Evolutionary conservation across 352 stramenopile species (phyloP).

Genomic region (Pythium chondricola): DNA sequence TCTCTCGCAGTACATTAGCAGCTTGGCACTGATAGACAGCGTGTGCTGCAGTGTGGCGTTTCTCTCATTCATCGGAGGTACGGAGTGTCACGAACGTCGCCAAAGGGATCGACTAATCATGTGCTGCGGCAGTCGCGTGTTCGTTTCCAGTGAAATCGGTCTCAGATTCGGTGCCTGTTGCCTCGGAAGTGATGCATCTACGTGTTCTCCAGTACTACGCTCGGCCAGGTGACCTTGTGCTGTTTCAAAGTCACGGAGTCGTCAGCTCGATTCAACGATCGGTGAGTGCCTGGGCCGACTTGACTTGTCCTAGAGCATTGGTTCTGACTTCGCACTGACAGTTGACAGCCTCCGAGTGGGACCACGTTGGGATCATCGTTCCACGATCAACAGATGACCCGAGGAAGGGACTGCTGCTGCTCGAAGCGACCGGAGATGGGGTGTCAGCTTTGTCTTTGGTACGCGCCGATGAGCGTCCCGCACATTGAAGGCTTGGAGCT

Average conservation of each 20-base stretch:
- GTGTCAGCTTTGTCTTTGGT: constrained; percentile 51
- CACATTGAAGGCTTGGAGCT: no score
- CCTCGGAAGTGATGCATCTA: constrained; percentile 52
- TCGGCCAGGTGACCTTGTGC: constrained; percentile 38
- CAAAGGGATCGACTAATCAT: no score
- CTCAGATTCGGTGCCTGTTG: no score
- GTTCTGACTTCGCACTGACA: no score
- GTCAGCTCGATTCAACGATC: constrained; percentile 44
- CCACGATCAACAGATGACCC: constrained; percentile 9
- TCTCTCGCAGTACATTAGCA: constrained; percentile 46
- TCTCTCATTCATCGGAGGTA: constrained; percentile 57
- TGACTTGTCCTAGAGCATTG: no score
- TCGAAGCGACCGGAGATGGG: constrained; percentile 59
- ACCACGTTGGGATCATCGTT: constrained; percentile 54
- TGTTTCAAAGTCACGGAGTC: constrained; percentile 48
- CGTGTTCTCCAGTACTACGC: constrained; percentile 54
- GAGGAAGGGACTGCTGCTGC: constrained; percentile 28
- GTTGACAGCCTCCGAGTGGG: constrained; percentile 59
- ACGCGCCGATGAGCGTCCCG: not conserved
- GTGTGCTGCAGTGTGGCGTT: constrained; percentile 31
- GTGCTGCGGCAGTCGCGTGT: no score
- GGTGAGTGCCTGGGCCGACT: no score
- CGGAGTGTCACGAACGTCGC: no score
- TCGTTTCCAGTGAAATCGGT: no score
- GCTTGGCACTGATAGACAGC: constrained; percentile 36